These are phyloP conservation scores for Aspergillus aculeatinus DNA, from an alignment of 2,329 filamentous ascomycete genomes.

Conservation along the genomic window DNA sequence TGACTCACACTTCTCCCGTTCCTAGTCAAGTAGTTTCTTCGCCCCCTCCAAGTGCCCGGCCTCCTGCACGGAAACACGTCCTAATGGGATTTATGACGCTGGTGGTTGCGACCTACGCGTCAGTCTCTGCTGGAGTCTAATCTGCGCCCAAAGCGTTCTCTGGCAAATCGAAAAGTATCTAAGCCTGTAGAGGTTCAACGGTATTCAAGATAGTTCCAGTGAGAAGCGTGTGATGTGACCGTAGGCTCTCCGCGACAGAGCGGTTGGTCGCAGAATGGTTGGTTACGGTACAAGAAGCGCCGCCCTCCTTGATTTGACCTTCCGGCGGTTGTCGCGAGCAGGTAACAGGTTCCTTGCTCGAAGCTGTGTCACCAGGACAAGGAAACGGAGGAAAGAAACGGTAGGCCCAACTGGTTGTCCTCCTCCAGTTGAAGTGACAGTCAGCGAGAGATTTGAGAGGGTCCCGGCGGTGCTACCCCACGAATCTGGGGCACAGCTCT, in stretches of 20 bases:
- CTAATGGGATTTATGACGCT: not conserved
- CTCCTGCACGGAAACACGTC: not conserved
- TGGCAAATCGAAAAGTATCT: not conserved
- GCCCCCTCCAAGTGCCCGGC: not conserved
- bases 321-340: not conserved
- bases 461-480: not conserved
- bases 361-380: not conserved
- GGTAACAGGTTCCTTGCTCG: not conserved
- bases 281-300: not conserved
- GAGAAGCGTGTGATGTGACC: not conserved
- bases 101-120: not conserved
- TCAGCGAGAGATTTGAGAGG: not conserved
- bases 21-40: not conserved
- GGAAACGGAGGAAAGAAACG: not conserved
- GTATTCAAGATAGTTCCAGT: not conserved
- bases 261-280: not conserved
- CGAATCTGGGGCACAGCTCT: slow-evolving; percentile 1
- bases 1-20: not conserved
- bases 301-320: not conserved
- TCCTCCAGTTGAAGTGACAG: not conserved
- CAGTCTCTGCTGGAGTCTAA: not conserved
- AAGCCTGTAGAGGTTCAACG: not conserved
- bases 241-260: not conserved
- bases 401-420: not conserved
- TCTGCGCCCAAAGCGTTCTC: not conserved